Evolutionary conservation across 1,284 basidiomycete genomes (phyloP).

Genomic region (Meira miltonrushii): DNA sequence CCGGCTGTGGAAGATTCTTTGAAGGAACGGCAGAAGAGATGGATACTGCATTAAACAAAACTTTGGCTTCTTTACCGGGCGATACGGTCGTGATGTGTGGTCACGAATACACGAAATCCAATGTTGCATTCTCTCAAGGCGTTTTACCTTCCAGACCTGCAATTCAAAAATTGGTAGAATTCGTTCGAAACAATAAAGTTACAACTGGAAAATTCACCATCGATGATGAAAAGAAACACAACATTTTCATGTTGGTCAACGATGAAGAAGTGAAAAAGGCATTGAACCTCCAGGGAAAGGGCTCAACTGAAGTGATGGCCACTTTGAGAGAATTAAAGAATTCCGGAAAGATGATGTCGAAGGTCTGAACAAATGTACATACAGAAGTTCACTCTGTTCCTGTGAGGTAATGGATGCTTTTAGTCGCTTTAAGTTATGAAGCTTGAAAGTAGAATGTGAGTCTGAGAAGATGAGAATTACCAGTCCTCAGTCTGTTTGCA

Average conservation of each 20-base stretch:
- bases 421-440: no score
- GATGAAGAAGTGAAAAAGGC: constrained; percentile 51
- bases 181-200: constrained; percentile 55
- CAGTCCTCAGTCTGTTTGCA: no score
- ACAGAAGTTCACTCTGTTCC: no score
- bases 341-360: constrained; percentile 34
- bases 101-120: constrained; percentile 58
- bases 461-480: no score
- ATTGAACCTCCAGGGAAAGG: constrained; percentile 51
- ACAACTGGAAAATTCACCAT: constrained; percentile 77
- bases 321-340: constrained; percentile 78
- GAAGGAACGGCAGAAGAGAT: constrained; percentile 77
- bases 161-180: constrained; percentile 57
- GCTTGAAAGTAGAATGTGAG: no score
- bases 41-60: constrained; percentile 73
- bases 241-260: constrained; percentile 51
- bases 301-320: constrained; percentile 65
- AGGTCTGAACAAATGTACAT: constrained; percentile 17
- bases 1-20: constrained; percentile 92
- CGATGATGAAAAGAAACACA: constrained; percentile 66
- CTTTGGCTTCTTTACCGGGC: constrained; percentile 65
- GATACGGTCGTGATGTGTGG: constrained; percentile 81
- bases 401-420: no score
- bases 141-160: constrained; percentile 65
- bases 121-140: constrained; percentile 50